Conservation (phyloP, 371 early-diverging fungal species). For the Vairimorpha ceranae region DNA sequence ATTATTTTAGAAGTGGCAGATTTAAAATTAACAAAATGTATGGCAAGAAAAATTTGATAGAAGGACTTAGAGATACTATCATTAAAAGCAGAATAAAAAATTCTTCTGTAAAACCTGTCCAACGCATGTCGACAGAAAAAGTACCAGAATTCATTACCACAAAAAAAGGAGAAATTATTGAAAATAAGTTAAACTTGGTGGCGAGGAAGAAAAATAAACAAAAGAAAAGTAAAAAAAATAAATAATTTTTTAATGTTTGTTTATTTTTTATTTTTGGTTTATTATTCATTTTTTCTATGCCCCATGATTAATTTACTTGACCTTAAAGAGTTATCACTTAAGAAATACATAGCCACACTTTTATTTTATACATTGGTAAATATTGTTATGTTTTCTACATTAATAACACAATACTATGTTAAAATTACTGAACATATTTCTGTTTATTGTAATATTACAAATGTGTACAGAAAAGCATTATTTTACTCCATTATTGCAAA, state of each 20-base stretch:
- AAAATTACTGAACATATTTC: not conserved
- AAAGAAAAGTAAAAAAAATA: slow-evolving; percentile 30
- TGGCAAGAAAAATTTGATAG: slow-evolving; percentile 31
- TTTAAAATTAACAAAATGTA: slow-evolving; percentile 45
- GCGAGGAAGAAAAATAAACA: slow-evolving; percentile 39
- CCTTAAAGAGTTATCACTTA: not conserved
- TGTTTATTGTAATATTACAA: not conserved
- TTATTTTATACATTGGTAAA: not conserved
- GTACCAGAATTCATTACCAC: not conserved
- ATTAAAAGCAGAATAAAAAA: not conserved
- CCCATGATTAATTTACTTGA: not conserved
- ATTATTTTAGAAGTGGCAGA: slow-evolving; percentile 32
- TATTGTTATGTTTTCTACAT: not conserved
- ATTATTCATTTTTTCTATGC: not conserved
- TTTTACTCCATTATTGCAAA: not conserved
- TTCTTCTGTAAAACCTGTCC: not conserved
- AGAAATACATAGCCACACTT: not conserved
- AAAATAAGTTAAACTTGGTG: slow-evolving; percentile 45
- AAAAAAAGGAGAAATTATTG: slow-evolving; percentile 32
- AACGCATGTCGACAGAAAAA: not conserved
- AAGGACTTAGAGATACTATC: slow-evolving; percentile 28
- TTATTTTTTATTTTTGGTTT: not conserved
- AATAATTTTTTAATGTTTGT: not conserved
- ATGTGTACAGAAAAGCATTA: not conserved
- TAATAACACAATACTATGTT: not conserved